These are phyloP conservation scores for Trichoderma orchidacearum DNA, from an alignment of 495 filamentous ascomycete genomes.

Conservation along the genomic window DNA sequence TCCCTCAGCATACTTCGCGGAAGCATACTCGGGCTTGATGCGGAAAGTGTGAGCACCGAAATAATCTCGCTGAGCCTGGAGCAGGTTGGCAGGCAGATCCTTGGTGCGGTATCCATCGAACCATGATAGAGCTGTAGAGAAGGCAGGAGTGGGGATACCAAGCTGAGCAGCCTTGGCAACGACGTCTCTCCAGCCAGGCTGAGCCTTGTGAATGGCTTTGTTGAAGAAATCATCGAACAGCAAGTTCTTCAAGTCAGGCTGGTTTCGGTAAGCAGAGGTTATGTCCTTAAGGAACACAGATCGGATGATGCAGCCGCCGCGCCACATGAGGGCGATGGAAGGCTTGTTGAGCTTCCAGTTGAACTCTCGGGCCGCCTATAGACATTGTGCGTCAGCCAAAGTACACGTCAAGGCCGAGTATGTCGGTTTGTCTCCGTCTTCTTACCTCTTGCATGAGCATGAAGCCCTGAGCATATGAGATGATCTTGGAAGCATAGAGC, in stretches of 20 bases:
- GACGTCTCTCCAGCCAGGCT: conserved; percentile 90
- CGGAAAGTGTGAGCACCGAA: conserved; percentile 98
- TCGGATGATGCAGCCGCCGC: conserved; percentile 98
- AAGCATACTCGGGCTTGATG: conserved; percentile 86
- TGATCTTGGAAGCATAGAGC: conserved; percentile 98
- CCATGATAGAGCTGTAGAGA: conserved; percentile 92
- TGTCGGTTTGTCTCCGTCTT: not conserved
- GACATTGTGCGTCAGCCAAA: conserved; percentile 9
- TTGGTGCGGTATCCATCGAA: conserved; percentile 96
- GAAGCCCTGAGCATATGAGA: conserved; percentile 98
- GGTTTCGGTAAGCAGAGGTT: conserved; percentile 85
- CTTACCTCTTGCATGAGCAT: conserved; percentile 98
- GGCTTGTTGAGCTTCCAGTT: conserved; percentile 99
- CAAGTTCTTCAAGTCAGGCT: conserved; percentile 94
- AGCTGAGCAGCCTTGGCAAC: conserved; percentile 83
- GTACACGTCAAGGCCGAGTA: not conserved
- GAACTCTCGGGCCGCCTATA: conserved; percentile 83
- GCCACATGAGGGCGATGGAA: conserved; percentile 99
- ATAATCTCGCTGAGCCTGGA: conserved; percentile 98
- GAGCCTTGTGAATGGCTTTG: conserved; percentile 92
- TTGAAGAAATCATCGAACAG: conserved; percentile 99
- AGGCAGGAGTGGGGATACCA: conserved; percentile 89
- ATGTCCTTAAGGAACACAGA: conserved; percentile 99
- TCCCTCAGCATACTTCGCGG: conserved; percentile 67
- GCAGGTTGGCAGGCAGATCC: conserved; percentile 90